Percentiles rank a stretch among this genome's conserved stretches.
Evolutionary conservation across 225 moss, liverwort and hornwort species (phyloP).

Genomic region (Antitrichia curtipendula): DNA sequence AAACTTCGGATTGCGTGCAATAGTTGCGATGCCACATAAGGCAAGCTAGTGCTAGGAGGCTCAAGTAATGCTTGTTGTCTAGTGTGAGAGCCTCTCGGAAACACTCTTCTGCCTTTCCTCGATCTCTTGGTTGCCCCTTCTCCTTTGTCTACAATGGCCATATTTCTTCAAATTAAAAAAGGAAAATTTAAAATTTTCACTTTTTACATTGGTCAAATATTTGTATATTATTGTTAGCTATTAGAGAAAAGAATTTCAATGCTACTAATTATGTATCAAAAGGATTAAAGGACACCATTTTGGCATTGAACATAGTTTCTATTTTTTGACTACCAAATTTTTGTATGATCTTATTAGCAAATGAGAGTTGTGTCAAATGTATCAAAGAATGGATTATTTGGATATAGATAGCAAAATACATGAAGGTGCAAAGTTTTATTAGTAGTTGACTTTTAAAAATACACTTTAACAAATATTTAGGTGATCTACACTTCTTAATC

Average conservation of each 20-base stretch:
- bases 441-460: too few relatives aligned
- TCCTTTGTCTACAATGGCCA: background rate
- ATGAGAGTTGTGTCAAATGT: background rate
- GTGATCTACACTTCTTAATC: background rate
- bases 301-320: background rate
- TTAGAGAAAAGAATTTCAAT: background rate
- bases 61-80: slow-evolving; percentile 48
- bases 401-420: too few relatives aligned
- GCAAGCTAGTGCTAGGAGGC: slow-evolving; percentile 60
- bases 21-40: slow-evolving; percentile 85
- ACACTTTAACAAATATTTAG: background rate
- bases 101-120: slow-evolving; percentile 91
- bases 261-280: background rate
- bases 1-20: slow-evolving; percentile 54
- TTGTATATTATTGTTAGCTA: background rate
- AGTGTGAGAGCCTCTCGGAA: slow-evolving; percentile 71
- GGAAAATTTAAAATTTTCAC: background rate
- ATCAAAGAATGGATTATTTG: background rate
- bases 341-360: background rate
- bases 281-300: too few relatives aligned
- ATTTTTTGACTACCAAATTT: background rate
- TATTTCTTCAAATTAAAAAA: background rate
- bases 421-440: background rate
- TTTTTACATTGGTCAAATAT: too few relatives aligned
- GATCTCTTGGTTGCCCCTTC: slow-evolving; percentile 23